These are phyloP conservation scores for Choiromyces venosus DNA, from an alignment of 495 filamentous ascomycete species.

Conservation along the genomic window DNA sequence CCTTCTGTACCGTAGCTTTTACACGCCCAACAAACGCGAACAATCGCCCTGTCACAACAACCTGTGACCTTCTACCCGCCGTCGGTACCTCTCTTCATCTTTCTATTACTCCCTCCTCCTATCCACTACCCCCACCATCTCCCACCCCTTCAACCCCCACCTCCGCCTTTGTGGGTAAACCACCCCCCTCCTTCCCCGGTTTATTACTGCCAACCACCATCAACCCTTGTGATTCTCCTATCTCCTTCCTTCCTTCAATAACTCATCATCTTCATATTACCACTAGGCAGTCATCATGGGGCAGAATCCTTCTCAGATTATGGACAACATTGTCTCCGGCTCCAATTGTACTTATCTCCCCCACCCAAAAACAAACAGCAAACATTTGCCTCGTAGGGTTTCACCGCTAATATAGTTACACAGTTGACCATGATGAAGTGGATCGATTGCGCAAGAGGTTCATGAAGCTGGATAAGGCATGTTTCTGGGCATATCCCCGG, in stretches of 20 bases:
- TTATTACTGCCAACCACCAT: slow-evolving; percentile 20
- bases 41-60: not conserved
- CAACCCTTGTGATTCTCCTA: slow-evolving; percentile 12
- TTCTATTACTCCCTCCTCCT: slow-evolving; percentile 11
- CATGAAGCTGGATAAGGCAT: slow-evolving; percentile 97
- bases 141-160: not conserved
- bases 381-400: slow-evolving; percentile 1
- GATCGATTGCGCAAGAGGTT: slow-evolving; percentile 92
- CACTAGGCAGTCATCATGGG: slow-evolving; percentile 57
- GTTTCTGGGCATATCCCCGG: slow-evolving; percentile 10
- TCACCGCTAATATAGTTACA: slow-evolving; percentile 18
- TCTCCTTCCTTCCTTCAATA: slow-evolving; percentile 7
- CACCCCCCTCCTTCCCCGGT: slow-evolving; percentile 17
- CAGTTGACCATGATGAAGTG: slow-evolving; percentile 95
- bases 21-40: slow-evolving; percentile 2
- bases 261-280: not conserved
- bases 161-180: not conserved
- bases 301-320: slow-evolving; percentile 72
- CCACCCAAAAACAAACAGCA: slow-evolving; percentile 7
- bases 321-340: slow-evolving; percentile 91
- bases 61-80: not conserved
- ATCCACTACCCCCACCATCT: too few relatives aligned
- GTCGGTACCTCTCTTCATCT: not conserved
- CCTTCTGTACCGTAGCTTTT: not conserved
- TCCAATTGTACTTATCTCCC: slow-evolving; percentile 72